Conservation (phyloP, 2,329 filamentous ascomycete genomes). For the Fonsecaea pedrosoi region DNA sequence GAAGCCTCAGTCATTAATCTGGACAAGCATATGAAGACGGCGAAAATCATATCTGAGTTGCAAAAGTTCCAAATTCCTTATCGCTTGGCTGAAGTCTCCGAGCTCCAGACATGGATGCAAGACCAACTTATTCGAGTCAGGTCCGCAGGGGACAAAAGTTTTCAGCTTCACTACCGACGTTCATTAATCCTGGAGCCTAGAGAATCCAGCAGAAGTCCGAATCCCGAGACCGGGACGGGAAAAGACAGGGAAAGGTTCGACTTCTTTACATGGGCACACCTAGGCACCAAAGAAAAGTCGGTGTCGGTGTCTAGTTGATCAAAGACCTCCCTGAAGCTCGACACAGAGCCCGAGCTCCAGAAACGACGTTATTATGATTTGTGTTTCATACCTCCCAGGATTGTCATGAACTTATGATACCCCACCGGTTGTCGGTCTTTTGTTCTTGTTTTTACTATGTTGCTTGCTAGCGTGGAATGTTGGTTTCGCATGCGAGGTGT, state of each 20-base stretch:
- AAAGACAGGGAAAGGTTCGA: constrained; percentile 60
- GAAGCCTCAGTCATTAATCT: constrained; percentile 90
- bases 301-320: constrained; percentile 28
- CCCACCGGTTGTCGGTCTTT: constrained; percentile 14
- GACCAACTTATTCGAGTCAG: constrained; percentile 79
- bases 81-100: constrained; percentile 77
- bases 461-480: constrained; percentile 8
- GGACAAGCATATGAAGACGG: constrained; percentile 93
- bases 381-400: constrained; percentile 17
- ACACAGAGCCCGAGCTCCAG: background rate
- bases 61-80: constrained; percentile 97
- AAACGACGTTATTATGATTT: constrained; percentile 22
- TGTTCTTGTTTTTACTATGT: constrained; percentile 16
- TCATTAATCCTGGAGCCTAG: constrained; percentile 80
- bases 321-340: background rate
- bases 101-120: constrained; percentile 92
- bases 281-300: constrained; percentile 33
- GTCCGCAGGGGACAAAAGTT: constrained; percentile 65
- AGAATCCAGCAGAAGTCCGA: constrained; percentile 42
- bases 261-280: constrained; percentile 59
- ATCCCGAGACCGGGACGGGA: constrained; percentile 43
- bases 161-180: constrained; percentile 77
- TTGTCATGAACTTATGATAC: constrained; percentile 32
- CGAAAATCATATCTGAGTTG: constrained; percentile 92
- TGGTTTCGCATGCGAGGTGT: constrained; percentile 1